Evolutionary conservation across 768 basidiomycete species (phyloP).

Genomic region (Heimioporus sp.): DNA sequence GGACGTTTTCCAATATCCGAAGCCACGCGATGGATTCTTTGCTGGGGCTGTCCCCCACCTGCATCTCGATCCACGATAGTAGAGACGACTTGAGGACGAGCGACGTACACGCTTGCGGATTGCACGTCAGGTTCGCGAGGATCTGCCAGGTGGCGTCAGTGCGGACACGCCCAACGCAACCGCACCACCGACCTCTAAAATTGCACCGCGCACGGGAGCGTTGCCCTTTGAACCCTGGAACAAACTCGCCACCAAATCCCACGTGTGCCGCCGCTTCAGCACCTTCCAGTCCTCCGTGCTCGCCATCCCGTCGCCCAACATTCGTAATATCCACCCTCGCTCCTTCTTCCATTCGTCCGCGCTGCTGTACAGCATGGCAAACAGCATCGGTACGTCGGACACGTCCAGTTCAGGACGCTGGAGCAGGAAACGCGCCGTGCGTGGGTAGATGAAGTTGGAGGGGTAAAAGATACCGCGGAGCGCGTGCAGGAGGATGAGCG

Average conservation of each 20-base stretch:
- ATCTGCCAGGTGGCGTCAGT: slow-evolving; percentile 41
- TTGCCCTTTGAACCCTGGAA: slow-evolving; percentile 69
- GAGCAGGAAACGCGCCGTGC: slow-evolving; percentile 83
- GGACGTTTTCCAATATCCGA: slow-evolving; percentile 62
- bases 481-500: slow-evolving; percentile 81
- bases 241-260: slow-evolving; percentile 82
- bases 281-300: slow-evolving; percentile 79
- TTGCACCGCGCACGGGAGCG: slow-evolving; percentile 46
- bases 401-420: slow-evolving; percentile 83
- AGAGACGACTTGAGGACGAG: slow-evolving; percentile 71
- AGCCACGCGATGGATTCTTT: slow-evolving; percentile 58
- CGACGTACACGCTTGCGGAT: slow-evolving; percentile 64
- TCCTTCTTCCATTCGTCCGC: slow-evolving; percentile 83
- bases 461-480: slow-evolving; percentile 84
- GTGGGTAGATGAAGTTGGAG: slow-evolving; percentile 83
- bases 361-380: slow-evolving; percentile 79
- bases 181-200: slow-evolving; percentile 58
- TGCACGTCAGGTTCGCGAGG: slow-evolving; percentile 71
- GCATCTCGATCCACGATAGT: slow-evolving; percentile 82
- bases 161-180: not conserved
- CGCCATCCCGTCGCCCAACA: slow-evolving; percentile 78
- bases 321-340: slow-evolving; percentile 83
- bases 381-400: slow-evolving; percentile 88
- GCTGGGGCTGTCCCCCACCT: slow-evolving; percentile 35
- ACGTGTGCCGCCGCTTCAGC: slow-evolving; percentile 78